Conservation (phyloP, 345 rosid genomes). For the Lumnitzera littorea region DNA sequence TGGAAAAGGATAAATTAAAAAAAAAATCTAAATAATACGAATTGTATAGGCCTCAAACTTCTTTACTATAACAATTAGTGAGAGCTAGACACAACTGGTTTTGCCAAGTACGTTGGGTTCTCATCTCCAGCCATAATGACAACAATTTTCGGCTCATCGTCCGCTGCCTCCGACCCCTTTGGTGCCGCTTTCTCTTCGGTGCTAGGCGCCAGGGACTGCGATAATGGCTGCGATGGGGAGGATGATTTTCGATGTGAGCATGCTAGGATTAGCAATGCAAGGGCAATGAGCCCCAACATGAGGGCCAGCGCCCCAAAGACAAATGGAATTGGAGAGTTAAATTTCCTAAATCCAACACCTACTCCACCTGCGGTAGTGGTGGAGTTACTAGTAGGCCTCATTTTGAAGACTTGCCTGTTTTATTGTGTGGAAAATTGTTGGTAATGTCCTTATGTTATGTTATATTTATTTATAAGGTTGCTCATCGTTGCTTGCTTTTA, state of each 20-base stretch:
- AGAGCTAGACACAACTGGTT: constrained; percentile 17
- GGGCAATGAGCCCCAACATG: constrained; percentile 36
- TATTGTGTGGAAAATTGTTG: too few relatives aligned
- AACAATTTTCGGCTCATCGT: constrained; percentile 61
- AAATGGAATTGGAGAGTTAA: constrained; percentile 42
- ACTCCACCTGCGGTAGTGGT: neutral
- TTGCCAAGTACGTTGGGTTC: constrained; percentile 51
- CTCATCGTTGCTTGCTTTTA: neutral
- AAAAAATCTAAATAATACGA: too few relatives aligned
- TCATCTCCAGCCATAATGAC: constrained; percentile 67
- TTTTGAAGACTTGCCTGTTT: neutral
- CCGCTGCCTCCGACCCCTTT: constrained; percentile 17
- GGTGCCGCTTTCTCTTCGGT: constrained; percentile 11
- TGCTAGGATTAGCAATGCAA: constrained; percentile 37
- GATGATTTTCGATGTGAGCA: constrained; percentile 25
- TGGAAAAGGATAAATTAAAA: too few relatives aligned
- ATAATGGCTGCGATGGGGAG: too few relatives aligned
- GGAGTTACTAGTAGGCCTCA: constrained; percentile 34
- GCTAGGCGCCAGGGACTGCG: neutral
- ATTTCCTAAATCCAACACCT: constrained; percentile 10
- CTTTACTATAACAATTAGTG: neutral
- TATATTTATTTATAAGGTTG: neutral
- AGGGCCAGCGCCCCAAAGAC: constrained; percentile 41
- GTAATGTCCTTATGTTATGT: neutral
- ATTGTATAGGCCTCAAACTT: too few relatives aligned